Evolutionary conservation across 2,329 filamentous ascomycete genomes (phyloP), one percentile per base, ranked within the genome.

Genomic region (Westerdykella ornata): DNA sequence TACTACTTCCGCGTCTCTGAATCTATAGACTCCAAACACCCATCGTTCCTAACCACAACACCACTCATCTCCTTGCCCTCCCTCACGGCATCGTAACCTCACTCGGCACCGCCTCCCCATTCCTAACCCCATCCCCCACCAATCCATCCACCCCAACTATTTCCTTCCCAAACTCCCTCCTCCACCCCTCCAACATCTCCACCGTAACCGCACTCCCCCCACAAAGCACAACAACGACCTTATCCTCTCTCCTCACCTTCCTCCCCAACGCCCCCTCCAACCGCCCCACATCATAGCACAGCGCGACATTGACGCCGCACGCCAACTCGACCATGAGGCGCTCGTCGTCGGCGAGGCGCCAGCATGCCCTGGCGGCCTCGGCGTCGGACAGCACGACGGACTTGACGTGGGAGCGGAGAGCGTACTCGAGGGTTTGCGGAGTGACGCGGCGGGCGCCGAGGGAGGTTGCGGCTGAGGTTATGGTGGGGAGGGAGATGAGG

Each of bases 151-250:
- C 12, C 33, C 54, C 44, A 70, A 68, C 54, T 69, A 63, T 39
- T 62, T 44, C n/a, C 26, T 29, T n/a, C 9, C 48, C 53, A 40
- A 67, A 60, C 48, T 63, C 57, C 41, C 58, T 49, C 46, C 70
- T 67, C 66, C 72, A 78, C 39, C 68, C 66, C 20, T 65, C 67
- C 42, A 78, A 57, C 67, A 74, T 74, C 37, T 72, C 68, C 3
- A 72, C 63, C 1, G 66, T 73, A 22, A 78, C 67, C 53, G 74
- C 74, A 38, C 68, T 74, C 12, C 73, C 76, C 1, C 90, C 90
- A 58, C 90, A 97, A 5, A 96, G 80, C 17, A 94, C 74, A 39
- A 96, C 71, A 1, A 96, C 88, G 5, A 96, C 77, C 49, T 85
- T 86, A 60, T 80, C 84, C 43, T 76, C 69, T 0, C 72, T 70